Evolutionary conservation across 306 rosid genomes (phyloP).

Genomic region (Vigna reflexopilosa): DNA sequence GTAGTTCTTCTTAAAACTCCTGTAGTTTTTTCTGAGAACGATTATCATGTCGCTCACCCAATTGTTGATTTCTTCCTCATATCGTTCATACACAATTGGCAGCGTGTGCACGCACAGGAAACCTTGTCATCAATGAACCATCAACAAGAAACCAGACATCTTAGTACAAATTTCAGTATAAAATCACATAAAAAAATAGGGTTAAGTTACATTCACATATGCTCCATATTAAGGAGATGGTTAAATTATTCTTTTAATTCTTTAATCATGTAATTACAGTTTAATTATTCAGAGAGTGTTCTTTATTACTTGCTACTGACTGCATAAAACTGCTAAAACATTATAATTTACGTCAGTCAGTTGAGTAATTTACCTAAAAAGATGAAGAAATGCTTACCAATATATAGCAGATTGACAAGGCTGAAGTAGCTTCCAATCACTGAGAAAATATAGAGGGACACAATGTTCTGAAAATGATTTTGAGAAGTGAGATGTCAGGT

Average conservation of each 20-base stretch:
- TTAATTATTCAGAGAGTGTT: no score
- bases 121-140: constrained; percentile 52
- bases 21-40: constrained; percentile 57
- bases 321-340: background rate
- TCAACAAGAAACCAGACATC: constrained; percentile 31
- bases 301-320: no score
- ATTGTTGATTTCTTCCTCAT: constrained; percentile 64
- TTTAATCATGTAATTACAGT: no score
- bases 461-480: constrained; percentile 60
- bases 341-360: background rate
- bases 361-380: background rate
- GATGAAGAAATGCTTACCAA: constrained; percentile 57
- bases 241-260: no score
- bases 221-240: background rate
- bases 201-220: background rate
- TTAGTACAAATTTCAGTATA: constrained; percentile 19
- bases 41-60: constrained; percentile 47
- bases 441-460: constrained; percentile 64
- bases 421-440: constrained; percentile 74
- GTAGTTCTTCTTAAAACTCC: constrained; percentile 56
- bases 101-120: constrained; percentile 59
- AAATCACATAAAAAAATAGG: background rate
- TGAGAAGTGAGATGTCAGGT: background rate
- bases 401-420: constrained; percentile 70
- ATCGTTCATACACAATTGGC: constrained; percentile 72